phyloP scores from a whole-genome alignment of 2,329 filamentous ascomycete genomes.

The Trichoderma simmonsii region DNA sequence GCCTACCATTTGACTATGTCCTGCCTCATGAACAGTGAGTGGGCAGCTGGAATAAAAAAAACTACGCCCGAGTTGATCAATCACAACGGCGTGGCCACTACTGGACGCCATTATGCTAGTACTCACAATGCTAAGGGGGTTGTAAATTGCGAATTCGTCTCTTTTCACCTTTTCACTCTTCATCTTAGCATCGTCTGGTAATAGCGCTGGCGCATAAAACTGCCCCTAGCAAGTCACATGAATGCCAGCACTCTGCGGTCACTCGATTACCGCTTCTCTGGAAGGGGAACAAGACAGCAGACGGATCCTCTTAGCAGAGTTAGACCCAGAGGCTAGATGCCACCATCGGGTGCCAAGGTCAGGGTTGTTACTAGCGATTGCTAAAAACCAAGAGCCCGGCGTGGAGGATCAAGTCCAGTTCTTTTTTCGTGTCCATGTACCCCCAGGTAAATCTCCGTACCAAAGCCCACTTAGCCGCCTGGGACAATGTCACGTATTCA shows the following conservation, averaged over 20 bases:
- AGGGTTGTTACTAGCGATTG: neutral
- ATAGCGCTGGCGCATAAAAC: slow-evolving; percentile 7
- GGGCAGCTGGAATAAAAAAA: neutral
- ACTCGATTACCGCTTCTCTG: slow-evolving; percentile 8
- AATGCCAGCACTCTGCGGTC: slow-evolving; percentile 1
- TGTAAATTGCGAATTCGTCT: neutral
- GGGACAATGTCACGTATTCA: slow-evolving; percentile 2
- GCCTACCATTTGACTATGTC: neutral
- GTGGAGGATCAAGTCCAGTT: neutral
- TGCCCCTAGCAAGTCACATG: slow-evolving; percentile 14
- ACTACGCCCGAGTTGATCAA: neutral
- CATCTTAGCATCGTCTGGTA: neutral
- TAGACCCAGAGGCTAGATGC: slow-evolving; percentile 7
- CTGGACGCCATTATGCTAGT: neutral
- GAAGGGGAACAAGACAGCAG: neutral
- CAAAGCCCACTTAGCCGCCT: slow-evolving; percentile 3
- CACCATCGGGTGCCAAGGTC: neutral
- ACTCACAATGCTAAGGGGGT: neutral
- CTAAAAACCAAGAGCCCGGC: neutral
- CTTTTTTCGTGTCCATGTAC: neutral
- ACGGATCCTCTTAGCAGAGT: slow-evolving; percentile 11
- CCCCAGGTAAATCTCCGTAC: slow-evolving; percentile 13
- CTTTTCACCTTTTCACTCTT: neutral
- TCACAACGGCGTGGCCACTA: neutral
- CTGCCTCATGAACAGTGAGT: neutral